Conservation (phyloP, 148 eudicot genomes). For the Fagopyrum esculentum region DNA sequence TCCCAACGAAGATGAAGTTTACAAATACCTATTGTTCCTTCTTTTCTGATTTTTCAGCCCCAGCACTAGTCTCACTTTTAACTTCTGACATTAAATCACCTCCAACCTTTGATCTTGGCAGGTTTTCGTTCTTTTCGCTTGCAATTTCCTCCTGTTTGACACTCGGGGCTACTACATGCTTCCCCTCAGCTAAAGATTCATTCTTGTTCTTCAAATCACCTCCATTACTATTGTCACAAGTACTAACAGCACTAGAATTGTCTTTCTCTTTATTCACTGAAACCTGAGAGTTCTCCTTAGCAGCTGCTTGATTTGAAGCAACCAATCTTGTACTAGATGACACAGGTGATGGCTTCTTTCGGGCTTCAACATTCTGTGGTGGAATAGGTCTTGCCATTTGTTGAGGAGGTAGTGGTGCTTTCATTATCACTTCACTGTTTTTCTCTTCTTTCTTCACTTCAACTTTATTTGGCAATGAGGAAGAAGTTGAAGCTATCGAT, state of each 20-base stretch:
- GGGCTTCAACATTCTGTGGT: conserved; percentile 2
- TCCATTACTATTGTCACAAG: neutral
- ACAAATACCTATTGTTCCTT: neutral
- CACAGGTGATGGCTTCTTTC: conserved; percentile 2
- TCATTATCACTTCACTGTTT: conserved; percentile 7
- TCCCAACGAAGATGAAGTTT: neutral
- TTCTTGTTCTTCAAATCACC: neutral
- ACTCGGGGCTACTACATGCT: neutral
- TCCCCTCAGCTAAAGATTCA: conserved; percentile 8
- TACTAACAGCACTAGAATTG: neutral
- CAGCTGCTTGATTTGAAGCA: neutral
- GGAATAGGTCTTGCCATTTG: conserved; percentile 1
- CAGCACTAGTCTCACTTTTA: neutral
- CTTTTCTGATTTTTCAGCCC: conserved; percentile 8
- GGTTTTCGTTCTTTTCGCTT: neutral
- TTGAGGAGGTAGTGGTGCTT: neutral
- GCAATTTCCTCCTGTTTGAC: neutral
- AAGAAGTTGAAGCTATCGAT: neutral
- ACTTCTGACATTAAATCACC: neutral
- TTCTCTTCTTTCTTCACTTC: conserved; percentile 4
- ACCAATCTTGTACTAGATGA: neutral
- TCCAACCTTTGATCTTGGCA: conserved; percentile 4
- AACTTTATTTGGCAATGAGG: conserved; percentile 5
- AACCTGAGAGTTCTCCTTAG: neutral
- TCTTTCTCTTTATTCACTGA: neutral